Conservation (phyloP, 1,284 basidiomycete genomes). For the Cryptococcus hybrid region DNA sequence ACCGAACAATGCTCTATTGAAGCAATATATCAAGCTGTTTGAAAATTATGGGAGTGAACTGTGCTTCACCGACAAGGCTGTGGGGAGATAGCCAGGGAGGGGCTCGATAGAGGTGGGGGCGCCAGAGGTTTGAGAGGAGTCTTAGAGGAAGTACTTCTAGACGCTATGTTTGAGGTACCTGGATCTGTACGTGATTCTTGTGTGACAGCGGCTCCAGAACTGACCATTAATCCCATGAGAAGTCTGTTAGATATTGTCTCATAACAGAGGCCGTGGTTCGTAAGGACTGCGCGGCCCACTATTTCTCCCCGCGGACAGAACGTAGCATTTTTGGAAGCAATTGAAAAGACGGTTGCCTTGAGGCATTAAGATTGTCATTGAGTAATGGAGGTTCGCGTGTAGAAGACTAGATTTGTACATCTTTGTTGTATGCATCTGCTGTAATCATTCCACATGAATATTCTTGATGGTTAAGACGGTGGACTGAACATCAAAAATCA, state of each 20-base stretch:
- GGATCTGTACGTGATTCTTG: constrained; percentile 65
- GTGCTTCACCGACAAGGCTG: constrained; percentile 54
- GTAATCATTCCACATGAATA: no score
- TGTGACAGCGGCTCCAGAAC: no score
- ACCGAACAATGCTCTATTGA: constrained; percentile 83
- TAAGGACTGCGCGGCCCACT: constrained; percentile 57
- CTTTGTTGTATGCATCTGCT: no score
- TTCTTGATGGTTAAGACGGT: no score
- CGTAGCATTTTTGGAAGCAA: no score
- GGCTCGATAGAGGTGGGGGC: constrained; percentile 79
- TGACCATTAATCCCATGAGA: constrained; percentile 2
- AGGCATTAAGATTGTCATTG: no score
- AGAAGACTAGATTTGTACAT: neutral
- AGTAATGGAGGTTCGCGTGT: no score
- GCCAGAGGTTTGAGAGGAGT: constrained; percentile 85
- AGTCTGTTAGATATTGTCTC: constrained; percentile 64
- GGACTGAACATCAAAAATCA: no score
- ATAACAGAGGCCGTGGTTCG: constrained; percentile 59
- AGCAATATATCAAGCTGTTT: constrained; percentile 83
- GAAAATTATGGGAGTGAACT: constrained; percentile 44
- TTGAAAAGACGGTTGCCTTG: no score
- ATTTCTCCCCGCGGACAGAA: constrained; percentile 63
- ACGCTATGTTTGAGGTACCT: constrained; percentile 79
- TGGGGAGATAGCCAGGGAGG: constrained; percentile 68
- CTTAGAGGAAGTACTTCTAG: constrained; percentile 81